Conservation (phyloP, 108 stramenopile species). For the Fragilariopsis cylindrus region DNA sequence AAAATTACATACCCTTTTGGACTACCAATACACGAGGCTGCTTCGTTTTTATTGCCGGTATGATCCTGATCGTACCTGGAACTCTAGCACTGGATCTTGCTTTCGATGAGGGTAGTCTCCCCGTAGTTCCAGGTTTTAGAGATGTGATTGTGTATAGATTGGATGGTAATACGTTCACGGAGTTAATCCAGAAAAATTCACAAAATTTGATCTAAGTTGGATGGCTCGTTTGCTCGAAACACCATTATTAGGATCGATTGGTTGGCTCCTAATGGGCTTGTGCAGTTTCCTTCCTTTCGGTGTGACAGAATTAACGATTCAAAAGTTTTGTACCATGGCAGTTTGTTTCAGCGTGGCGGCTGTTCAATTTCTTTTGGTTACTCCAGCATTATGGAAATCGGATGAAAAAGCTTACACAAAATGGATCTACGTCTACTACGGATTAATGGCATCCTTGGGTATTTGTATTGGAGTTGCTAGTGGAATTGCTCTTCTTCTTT, state of each 20-base stretch:
- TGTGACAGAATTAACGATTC: conserved; percentile 8
- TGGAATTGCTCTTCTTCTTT: conserved; percentile 10
- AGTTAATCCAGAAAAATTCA: conserved; percentile 5
- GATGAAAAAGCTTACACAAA: conserved; percentile 1
- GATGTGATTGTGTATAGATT: conserved; percentile 6
- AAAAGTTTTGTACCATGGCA: conserved; percentile 23
- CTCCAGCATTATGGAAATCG: conserved; percentile 29
- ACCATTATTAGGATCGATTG: conserved; percentile 14
- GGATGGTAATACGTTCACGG: conserved; percentile 15
- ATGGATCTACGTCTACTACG: conserved; percentile 26
- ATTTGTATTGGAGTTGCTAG: conserved; percentile 20
- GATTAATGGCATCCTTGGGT: conserved; percentile 7
- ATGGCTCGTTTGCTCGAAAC: conserved; percentile 27
- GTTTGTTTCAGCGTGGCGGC: conserved; percentile 6
- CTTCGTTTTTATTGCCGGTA: conserved; percentile 22
- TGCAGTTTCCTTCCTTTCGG: conserved; percentile 31
- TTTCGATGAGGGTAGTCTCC: conserved; percentile 26
- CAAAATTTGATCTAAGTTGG: background rate
- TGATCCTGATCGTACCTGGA: conserved; percentile 27
- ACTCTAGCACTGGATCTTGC: conserved; percentile 25
- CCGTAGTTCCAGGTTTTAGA: conserved; percentile 5
- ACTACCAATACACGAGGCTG: conserved; percentile 8
- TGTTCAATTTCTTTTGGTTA: conserved; percentile 12
- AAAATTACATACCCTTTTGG: conserved; percentile 25
- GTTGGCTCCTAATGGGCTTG: conserved; percentile 28